Evolutionary conservation across 2,329 filamentous ascomycete genomes (phyloP).

Genomic region (Xylariaceae sp.): DNA sequence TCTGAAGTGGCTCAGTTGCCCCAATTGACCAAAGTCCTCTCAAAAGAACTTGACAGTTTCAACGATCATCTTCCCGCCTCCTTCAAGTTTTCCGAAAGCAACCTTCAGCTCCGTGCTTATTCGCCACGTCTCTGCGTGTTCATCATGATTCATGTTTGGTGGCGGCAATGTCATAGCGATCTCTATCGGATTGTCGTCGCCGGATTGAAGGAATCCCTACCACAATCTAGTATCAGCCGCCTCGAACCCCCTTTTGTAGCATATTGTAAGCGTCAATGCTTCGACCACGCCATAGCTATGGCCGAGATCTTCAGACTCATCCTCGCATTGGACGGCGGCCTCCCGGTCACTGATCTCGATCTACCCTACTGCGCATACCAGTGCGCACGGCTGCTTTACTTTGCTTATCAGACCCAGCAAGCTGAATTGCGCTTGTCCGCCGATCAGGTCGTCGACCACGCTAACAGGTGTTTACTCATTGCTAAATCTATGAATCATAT

Average conservation of each 20-base stretch:
- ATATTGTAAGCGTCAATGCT: conserved; percentile 48
- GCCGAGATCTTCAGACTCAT: conserved; percentile 52
- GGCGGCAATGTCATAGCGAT: conserved; percentile 56
- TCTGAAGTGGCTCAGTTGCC: conserved; percentile 44
- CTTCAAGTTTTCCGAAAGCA: conserved; percentile 56
- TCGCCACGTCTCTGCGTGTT: conserved; percentile 55
- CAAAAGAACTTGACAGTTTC: conserved; percentile 44
- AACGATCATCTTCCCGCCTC: conserved; percentile 50
- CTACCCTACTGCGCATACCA: conserved; percentile 54
- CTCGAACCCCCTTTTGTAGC: conserved; percentile 47
- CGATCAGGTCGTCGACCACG: conserved; percentile 47
- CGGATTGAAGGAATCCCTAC: conserved; percentile 49
- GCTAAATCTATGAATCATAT: conserved; percentile 49
- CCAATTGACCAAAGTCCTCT: conserved; percentile 45
- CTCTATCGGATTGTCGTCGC: conserved; percentile 51
- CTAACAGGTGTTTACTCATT: conserved; percentile 47
- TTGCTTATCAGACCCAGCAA: conserved; percentile 44
- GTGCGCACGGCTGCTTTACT: conserved; percentile 50
- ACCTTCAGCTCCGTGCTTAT: conserved; percentile 52
- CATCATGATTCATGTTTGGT: conserved; percentile 58
- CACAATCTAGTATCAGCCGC: conserved; percentile 39
- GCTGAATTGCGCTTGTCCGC: conserved; percentile 41
- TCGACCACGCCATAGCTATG: conserved; percentile 53
- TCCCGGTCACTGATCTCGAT: conserved; percentile 52
- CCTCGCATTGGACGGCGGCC: conserved; percentile 46